Evolutionary conservation across 768 basidiomycete genomes (phyloP).

Genomic region (Lentinula detonsa): DNA sequence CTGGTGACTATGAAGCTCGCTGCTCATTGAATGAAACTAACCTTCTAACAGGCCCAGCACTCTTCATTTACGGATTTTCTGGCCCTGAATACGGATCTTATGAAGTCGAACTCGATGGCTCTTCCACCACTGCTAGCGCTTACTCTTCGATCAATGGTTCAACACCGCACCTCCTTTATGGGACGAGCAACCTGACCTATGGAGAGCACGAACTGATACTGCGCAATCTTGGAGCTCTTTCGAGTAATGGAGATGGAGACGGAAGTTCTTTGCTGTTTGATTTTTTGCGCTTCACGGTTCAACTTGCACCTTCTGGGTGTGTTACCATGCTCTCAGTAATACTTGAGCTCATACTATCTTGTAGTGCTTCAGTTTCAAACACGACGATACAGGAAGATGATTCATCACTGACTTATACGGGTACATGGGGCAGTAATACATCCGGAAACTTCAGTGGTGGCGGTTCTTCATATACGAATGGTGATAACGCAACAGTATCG

Average conservation of each 20-base stretch:
- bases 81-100: conserved; percentile 39
- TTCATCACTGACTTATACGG: conserved; percentile 30
- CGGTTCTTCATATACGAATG: conserved; percentile 35
- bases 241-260: conserved; percentile 22
- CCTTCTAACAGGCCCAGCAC: conserved; percentile 27
- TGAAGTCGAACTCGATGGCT: conserved; percentile 31
- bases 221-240: conserved; percentile 33
- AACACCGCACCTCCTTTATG: conserved; percentile 26
- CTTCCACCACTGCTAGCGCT: conserved; percentile 21
- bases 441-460: conserved; percentile 40
- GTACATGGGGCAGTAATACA: conserved; percentile 36
- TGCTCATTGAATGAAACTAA: neutral
- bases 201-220: conserved; percentile 30
- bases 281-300: conserved; percentile 33
- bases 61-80: conserved; percentile 35
- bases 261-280: conserved; percentile 36
- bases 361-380: conserved; percentile 34
- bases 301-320: conserved; percentile 38
- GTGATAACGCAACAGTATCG: conserved; percentile 30
- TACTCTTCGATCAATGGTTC: conserved; percentile 26
- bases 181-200: conserved; percentile 29
- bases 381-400: conserved; percentile 35
- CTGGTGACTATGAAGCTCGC: conserved; percentile 19
- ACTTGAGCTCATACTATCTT: neutral
- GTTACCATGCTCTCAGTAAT: conserved; percentile 6